Conservation (phyloP, 2,329 filamentous ascomycete species). For the Apiospora sp. region DNA sequence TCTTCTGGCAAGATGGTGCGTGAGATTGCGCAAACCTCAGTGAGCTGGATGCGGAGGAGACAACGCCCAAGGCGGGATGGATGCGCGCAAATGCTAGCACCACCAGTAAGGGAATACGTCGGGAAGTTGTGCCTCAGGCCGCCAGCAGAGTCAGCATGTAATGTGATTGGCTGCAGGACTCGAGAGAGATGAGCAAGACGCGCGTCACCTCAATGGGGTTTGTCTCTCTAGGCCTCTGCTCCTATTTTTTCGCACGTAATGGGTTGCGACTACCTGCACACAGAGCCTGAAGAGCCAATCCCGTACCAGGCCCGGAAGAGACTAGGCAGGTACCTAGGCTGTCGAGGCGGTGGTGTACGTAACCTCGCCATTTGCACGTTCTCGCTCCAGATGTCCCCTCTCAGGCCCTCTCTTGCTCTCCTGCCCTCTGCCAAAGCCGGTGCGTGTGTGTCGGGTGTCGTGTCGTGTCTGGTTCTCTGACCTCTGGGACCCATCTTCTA, state of each 20-base stretch:
- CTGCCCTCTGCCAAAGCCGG: slow-evolving; percentile 16
- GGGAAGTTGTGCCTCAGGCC: slow-evolving; percentile 2
- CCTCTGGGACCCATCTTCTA: not conserved
- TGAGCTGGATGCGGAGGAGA: slow-evolving; percentile 16
- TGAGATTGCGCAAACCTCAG: slow-evolving; percentile 20
- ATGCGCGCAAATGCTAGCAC: slow-evolving; percentile 1
- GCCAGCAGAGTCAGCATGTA: slow-evolving; percentile 8
- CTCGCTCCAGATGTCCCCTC: not conserved
- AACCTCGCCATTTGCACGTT: slow-evolving; percentile 24
- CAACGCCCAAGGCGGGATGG: slow-evolving; percentile 12
- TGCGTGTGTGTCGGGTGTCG: slow-evolving; percentile 16
- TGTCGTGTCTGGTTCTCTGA: slow-evolving; percentile 17
- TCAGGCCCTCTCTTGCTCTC: not conserved
- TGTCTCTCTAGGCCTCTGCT: slow-evolving; percentile 19
- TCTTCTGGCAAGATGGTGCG: slow-evolving; percentile 20
- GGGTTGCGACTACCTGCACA: slow-evolving; percentile 12
- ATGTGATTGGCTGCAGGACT: slow-evolving; percentile 3
- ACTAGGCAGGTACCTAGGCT: slow-evolving; percentile 10
- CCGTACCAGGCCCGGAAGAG: slow-evolving; percentile 10
- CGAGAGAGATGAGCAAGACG: slow-evolving; percentile 17
- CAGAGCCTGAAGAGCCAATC: slow-evolving; percentile 20
- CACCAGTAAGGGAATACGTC: not conserved
- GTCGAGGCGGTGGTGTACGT: slow-evolving; percentile 23
- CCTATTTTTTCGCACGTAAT: slow-evolving; percentile 22
- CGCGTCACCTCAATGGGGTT: slow-evolving; percentile 19